Evolutionary conservation across 2,329 filamentous ascomycete species (phyloP).

Genomic region (Pestalotiopsis sp.): DNA sequence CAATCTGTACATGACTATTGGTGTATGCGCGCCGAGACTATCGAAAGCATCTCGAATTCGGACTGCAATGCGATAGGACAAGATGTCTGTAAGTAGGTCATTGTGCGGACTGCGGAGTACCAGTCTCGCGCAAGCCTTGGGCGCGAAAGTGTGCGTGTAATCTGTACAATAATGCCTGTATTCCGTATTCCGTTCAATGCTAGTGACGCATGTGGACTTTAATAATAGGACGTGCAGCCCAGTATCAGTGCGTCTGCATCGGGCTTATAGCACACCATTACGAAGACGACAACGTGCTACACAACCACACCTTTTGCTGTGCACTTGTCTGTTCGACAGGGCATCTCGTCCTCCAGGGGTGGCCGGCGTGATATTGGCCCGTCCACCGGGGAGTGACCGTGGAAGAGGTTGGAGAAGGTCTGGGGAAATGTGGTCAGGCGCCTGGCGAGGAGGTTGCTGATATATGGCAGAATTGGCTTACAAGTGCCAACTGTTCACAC

Average conservation of each 20-base stretch:
- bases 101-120: background rate
- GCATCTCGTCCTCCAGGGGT: background rate
- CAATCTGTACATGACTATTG: conserved; percentile 3
- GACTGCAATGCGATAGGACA: background rate
- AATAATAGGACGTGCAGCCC: background rate
- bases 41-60: background rate
- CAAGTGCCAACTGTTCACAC: background rate
- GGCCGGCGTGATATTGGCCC: background rate
- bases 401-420: background rate
- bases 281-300: background rate
- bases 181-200: background rate
- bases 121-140: background rate
- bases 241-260: background rate
- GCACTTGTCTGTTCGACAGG: background rate
- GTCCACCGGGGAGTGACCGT: background rate
- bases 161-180: background rate
- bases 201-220: background rate
- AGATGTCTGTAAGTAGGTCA: background rate
- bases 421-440: background rate
- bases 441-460: background rate
- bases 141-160: background rate
- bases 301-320: background rate
- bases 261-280: conserved; percentile 2
- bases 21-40: conserved; percentile 1
- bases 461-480: background rate